These are phyloP conservation scores for Lachancea lanzarotensis DNA, from an alignment of 805 yeast species.

Conservation along the genomic window DNA sequence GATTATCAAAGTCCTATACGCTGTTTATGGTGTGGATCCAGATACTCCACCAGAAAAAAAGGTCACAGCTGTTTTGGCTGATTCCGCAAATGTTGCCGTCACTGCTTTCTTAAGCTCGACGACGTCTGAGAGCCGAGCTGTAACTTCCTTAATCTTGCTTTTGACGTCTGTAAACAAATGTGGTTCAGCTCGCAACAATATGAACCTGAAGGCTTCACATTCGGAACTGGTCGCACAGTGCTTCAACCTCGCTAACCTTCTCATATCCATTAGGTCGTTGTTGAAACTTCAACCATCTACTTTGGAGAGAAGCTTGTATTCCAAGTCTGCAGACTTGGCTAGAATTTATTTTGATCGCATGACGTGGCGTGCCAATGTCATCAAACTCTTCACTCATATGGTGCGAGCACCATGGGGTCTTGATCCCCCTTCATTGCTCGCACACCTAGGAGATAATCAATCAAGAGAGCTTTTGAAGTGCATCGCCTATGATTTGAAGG, in stretches of 20 bases:
- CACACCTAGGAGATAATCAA: constrained; percentile 66
- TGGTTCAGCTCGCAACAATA: constrained; percentile 10
- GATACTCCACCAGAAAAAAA: constrained; percentile 32
- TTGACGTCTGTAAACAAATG: constrained; percentile 8
- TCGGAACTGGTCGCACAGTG: constrained; percentile 41
- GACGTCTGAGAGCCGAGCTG: constrained; percentile 46
- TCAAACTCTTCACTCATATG: constrained; percentile 51
- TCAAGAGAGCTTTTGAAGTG: constrained; percentile 56
- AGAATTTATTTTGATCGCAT: constrained; percentile 47
- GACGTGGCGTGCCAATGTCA: constrained; percentile 42
- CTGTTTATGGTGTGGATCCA: constrained; percentile 50
- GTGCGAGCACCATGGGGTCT: constrained; percentile 51
- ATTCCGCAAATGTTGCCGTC: constrained; percentile 45
- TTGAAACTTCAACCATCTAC: constrained; percentile 49
- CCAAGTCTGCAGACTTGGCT: constrained; percentile 50
- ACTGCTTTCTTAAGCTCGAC: constrained; percentile 50
- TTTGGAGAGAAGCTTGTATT: constrained; percentile 57
- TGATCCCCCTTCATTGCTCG: constrained; percentile 70
- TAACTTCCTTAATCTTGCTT: constrained; percentile 23
- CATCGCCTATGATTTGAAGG: constrained; percentile 53
- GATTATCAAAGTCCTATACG: constrained; percentile 47
- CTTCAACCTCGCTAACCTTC: constrained; percentile 49
- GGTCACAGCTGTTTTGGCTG: constrained; percentile 45
- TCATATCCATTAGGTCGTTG: constrained; percentile 51
- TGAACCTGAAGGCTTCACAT: constrained; percentile 15